These are phyloP conservation scores for Debaryomyces coudertii DNA, from an alignment of 1,139 yeast species.

Conservation along the genomic window DNA sequence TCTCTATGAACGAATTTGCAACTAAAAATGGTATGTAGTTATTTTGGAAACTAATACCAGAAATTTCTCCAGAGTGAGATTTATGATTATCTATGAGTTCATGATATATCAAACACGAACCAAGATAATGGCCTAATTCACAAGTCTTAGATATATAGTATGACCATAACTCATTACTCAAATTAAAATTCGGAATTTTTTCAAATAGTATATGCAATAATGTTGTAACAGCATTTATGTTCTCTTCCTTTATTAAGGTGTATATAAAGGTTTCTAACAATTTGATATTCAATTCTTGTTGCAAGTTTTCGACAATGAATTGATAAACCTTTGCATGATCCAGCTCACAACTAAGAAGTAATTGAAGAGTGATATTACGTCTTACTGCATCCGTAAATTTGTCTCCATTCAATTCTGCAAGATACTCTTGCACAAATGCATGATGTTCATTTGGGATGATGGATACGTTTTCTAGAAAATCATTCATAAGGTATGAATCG, in stretches of 20 bases:
- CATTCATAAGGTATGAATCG: conserved; percentile 6
- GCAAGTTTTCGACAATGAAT: conserved; percentile 13
- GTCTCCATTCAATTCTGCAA: not conserved
- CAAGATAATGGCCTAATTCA: conserved; percentile 30
- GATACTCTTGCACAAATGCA: conserved; percentile 1
- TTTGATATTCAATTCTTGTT: conserved; percentile 1
- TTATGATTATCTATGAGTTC: conserved; percentile 34
- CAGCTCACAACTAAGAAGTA: not conserved
- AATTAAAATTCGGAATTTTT: conserved; percentile 18
- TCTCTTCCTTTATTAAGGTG: conserved; percentile 21
- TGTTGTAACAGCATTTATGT: conserved; percentile 26
- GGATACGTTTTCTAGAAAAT: conserved; percentile 4
- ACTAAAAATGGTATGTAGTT: conserved; percentile 38
- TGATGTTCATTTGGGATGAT: not conserved
- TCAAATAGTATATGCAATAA: conserved; percentile 28
- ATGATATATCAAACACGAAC: conserved; percentile 42
- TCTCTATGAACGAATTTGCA: conserved; percentile 28
- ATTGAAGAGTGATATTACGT: conserved; percentile 10
- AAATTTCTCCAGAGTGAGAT: conserved; percentile 21
- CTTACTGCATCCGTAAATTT: not conserved
- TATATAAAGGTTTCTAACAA: conserved; percentile 23
- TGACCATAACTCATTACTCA: conserved; percentile 45
- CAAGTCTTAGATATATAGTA: conserved; percentile 29
- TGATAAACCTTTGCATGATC: conserved; percentile 8
- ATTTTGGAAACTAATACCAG: conserved; percentile 15